phyloP scores from a whole-genome alignment of 129 eudicot genomes.

The Arctium minus region DNA sequence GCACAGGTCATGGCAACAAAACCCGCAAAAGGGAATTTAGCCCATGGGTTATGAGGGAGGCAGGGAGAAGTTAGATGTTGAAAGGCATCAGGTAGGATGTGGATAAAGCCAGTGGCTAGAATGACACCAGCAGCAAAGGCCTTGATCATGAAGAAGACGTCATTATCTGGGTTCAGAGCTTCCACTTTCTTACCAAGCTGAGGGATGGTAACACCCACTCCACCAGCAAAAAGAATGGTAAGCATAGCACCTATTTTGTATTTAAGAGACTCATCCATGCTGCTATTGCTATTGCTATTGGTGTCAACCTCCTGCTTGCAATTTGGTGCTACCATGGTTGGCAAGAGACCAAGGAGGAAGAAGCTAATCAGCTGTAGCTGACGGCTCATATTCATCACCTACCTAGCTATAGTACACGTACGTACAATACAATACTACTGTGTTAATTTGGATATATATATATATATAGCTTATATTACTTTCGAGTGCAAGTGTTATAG shows the following conservation, averaged over 20 bases:
- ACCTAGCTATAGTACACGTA: not conserved
- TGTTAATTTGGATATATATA: not conserved
- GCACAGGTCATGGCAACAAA: slow-evolving; percentile 62
- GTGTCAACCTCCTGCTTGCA: slow-evolving; percentile 14
- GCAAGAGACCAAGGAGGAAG: slow-evolving; percentile 31
- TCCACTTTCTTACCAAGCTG: slow-evolving; percentile 41
- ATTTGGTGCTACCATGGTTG: slow-evolving; percentile 23
- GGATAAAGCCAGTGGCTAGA: slow-evolving; percentile 70
- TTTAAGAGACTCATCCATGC: slow-evolving; percentile 22
- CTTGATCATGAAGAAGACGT: slow-evolving; percentile 69
- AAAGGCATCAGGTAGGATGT: slow-evolving; percentile 72
- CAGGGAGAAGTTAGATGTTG: slow-evolving; percentile 45
- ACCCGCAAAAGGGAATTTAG: slow-evolving; percentile 62
- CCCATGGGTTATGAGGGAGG: slow-evolving; percentile 54
- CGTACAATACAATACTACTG: not conserved
- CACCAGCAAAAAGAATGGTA: slow-evolving; percentile 58
- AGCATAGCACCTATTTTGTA: slow-evolving; percentile 52
- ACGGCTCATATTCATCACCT: slow-evolving; percentile 12
- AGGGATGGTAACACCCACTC: slow-evolving; percentile 62
- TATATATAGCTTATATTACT: not conserved
- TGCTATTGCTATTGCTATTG: not conserved
- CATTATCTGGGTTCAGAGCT: slow-evolving; percentile 51
- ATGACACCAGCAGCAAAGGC: slow-evolving; percentile 88
- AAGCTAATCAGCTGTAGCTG: not conserved
- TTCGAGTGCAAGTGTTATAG: not conserved